Percentiles rank a stretch among this genome's conserved stretches.
These are phyloP conservation scores for Eragrostis nindensis DNA, from an alignment of 176 grass and related monocot genomes.

Conservation along the genomic window DNA sequence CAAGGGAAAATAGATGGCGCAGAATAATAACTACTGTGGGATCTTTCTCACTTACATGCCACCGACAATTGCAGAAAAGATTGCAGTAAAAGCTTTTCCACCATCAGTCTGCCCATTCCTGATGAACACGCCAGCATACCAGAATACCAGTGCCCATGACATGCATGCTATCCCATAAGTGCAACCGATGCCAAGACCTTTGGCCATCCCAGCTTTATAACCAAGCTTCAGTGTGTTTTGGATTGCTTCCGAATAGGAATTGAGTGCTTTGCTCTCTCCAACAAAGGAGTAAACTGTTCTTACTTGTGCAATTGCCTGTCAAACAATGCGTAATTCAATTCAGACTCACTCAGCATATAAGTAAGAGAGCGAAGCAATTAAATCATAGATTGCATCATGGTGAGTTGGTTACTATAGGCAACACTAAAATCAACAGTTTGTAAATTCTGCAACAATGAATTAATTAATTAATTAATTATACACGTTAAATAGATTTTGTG, in stretches of 20 bases:
- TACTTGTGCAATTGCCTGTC: slow-evolving; percentile 93
- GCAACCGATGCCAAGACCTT: slow-evolving; percentile 95
- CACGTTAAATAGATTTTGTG: neutral
- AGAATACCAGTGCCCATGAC: slow-evolving; percentile 98
- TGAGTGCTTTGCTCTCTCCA: slow-evolving; percentile 91
- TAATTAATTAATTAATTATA: no score
- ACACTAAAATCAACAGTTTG: neutral
- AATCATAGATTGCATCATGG: neutral
- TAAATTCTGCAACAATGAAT: neutral
- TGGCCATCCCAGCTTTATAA: slow-evolving; percentile 97
- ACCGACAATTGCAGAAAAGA: slow-evolving; percentile 95
- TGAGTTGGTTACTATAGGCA: neutral
- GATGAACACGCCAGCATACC: slow-evolving; percentile 98
- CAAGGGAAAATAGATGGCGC: neutral
- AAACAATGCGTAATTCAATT: neutral
- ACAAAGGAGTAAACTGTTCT: slow-evolving; percentile 97
- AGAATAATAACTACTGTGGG: slow-evolving; percentile 11
- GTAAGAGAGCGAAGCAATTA: neutral
- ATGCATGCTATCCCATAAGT: slow-evolving; percentile 98
- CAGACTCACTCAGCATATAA: slow-evolving; percentile 15
- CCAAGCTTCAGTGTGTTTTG: slow-evolving; percentile 93
- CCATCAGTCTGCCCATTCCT: slow-evolving; percentile 88
- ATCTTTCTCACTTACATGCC: slow-evolving; percentile 69
- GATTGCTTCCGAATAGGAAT: slow-evolving; percentile 93
- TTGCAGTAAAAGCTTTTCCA: slow-evolving; percentile 95